Base-by-base conservation (phyloP, 2,329 filamentous ascomycete genomes). In the Chrysoporthe puriensis region DNA sequence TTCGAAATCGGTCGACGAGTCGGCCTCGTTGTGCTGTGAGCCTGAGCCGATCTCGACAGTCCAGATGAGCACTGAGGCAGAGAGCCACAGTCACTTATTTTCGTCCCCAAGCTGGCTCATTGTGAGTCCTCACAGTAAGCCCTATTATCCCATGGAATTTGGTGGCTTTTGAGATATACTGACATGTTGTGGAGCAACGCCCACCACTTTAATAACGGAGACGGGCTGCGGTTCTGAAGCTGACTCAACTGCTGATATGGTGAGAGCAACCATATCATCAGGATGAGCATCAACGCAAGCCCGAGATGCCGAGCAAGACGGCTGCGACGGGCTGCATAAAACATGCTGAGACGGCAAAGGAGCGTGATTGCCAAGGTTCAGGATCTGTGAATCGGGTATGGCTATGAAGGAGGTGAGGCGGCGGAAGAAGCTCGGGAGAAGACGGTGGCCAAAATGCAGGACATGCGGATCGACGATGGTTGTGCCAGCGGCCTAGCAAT, bases 51-150 rank as follows among this genome's bases (percentile, higher is more conserved):
- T 44, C n/a, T 57, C 52, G n/a, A 63, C 48, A 1, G 44, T 63
- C 36, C 48, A 57, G 62, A 32, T 42, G n/a, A 46, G 36, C 62
- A 46, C 13, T 14, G 18, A 40, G 6, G 21, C 36, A 6, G 40
- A 36, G 9, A 32, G 50, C 14, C n/a, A 32, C 13, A 14, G 9
- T 9, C 50, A 43, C 4, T 8, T 40, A 7, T 63, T 63, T 34
- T 43, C 62, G n/a, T 43, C 34, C 8, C 62, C 50, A 1, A 63
- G 48, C 36, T 63, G 62, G 62, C 62, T 63, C 14, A 57, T 63
- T 34, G 36, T 32, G 14, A 63, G 62, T 36, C 48, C 62, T 57
- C 34, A 32, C 8, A 34, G 50, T 54, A 6, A 32, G 50, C 14
- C 48, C 26, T 8, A 18, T 26, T 13, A 11, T 13, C 21, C 48